Evolutionary conservation across 345 rosid species (phyloP), one percentile per base, ranked within the genome.

Genomic region (Aquilaria sinensis): DNA sequence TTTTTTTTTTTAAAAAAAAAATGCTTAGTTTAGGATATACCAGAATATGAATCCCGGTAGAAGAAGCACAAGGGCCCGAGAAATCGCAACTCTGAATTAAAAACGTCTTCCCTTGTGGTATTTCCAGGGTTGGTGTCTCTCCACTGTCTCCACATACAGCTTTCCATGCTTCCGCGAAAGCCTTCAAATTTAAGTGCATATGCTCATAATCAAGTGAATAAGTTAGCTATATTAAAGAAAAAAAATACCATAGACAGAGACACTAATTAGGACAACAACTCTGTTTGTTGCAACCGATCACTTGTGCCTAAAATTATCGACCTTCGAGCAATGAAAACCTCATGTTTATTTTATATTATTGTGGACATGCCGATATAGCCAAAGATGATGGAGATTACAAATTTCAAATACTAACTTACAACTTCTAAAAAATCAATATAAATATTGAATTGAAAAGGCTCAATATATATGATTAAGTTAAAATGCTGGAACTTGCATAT

Each of bases 61-160:
- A 56, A 33, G 63, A 56, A 45, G 63, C 68, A 63, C 83, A 79
- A 13, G 83, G 78, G 31, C 83, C 80, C 0, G 2, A 4, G 32
- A 76, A 79, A 13, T 5, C 1, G 31, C 37, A 1, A n/a, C 71
- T 67, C 11, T 63, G 41, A 10, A 79, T 30, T 6, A 57, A 32
- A 68, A 79, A 79, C 31, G 33, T 59, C 47, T 47, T 64, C 0
- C 46, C 32, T 0, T 15, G 51, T 1, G 80, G 74, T 9, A 70
- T 63, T 6, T 29, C 45, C 2, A 79, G 74, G 12, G 51, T 67
- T 9, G 69, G 53, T 6, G 48, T 14, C 2, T 43, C 73, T 59
- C 43, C 67, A 2, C 1, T 16, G 13, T 57, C 51, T 65, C 53
- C 61, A 52, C 80, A 75, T 4, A 64, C 1, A 31, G 45, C 61